phyloP scores from a whole-genome alignment of 768 basidiomycete species.

The Lactifluus rugatus region DNA sequence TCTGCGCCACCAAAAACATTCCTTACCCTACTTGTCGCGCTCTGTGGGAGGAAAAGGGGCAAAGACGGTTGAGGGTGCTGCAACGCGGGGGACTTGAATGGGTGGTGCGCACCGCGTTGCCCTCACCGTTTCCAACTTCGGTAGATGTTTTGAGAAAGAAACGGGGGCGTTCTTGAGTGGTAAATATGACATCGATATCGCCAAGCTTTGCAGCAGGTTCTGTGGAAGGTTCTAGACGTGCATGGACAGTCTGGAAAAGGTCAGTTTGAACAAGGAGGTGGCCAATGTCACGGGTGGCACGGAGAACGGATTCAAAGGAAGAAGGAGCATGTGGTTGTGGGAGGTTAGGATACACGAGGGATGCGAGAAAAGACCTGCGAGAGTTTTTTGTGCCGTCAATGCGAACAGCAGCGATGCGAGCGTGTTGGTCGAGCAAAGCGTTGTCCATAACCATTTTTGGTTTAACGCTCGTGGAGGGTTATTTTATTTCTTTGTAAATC shows the following conservation, averaged over 20 bases:
- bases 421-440: conserved; percentile 40
- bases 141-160: conserved; percentile 76
- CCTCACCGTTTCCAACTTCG: conserved; percentile 89
- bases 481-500: no score
- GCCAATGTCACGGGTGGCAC: conserved; percentile 57
- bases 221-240: conserved; percentile 48
- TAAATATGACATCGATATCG: conserved; percentile 76
- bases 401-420: conserved; percentile 67
- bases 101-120: conserved; percentile 62
- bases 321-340: conserved; percentile 17
- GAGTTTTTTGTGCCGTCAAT: conserved; percentile 71
- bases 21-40: conserved; percentile 67
- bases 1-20: conserved; percentile 93
- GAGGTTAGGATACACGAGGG: conserved; percentile 62
- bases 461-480: not conserved
- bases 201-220: conserved; percentile 42
- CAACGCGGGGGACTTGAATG: not conserved
- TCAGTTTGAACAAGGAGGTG: conserved; percentile 62
- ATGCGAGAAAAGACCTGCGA: conserved; percentile 71
- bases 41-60: conserved; percentile 32
- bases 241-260: conserved; percentile 61
- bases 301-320: conserved; percentile 57
- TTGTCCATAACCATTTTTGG: not conserved
- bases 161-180: conserved; percentile 64
- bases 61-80: conserved; percentile 11